These are phyloP conservation scores for Epichloe baconii DNA, from an alignment of 2,329 filamentous ascomycete species.

Conservation along the genomic window DNA sequence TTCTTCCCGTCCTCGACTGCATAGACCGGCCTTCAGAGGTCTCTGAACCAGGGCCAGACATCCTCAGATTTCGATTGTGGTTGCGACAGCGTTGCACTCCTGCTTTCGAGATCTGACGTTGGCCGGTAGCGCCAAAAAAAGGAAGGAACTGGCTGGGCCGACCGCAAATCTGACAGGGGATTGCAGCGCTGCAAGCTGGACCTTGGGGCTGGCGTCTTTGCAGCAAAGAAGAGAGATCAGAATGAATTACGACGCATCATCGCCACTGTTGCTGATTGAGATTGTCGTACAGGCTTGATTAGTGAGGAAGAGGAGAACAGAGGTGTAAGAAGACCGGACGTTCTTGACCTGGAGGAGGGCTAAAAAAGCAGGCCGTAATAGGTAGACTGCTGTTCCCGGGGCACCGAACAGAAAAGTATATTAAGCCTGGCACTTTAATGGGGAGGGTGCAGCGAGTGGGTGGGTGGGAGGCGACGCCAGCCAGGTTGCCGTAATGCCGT, in stretches of 20 bases:
- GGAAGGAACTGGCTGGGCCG: slow-evolving; percentile 2
- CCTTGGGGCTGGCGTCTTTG: slow-evolving; percentile 7
- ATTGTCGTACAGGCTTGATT: slow-evolving; percentile 3
- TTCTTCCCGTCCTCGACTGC: slow-evolving; percentile 64
- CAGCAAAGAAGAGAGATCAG: slow-evolving; percentile 9
- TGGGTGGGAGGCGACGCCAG: not conserved
- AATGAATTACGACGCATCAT: slow-evolving; percentile 8
- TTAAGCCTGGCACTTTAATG: slow-evolving; percentile 2
- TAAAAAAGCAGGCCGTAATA: slow-evolving; percentile 2
- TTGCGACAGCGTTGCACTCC: not conserved
- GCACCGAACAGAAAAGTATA: slow-evolving; percentile 5
- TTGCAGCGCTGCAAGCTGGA: slow-evolving; percentile 5
- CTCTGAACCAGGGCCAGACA: slow-evolving; percentile 24
- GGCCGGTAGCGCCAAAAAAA: not conserved
- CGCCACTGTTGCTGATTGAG: slow-evolving; percentile 1
- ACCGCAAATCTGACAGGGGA: slow-evolving; percentile 6
- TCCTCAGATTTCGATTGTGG: slow-evolving; percentile 12
- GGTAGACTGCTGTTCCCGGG: slow-evolving; percentile 6
- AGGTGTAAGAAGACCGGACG: slow-evolving; percentile 4
- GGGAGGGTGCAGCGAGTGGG: not conserved
- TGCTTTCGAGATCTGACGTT: slow-evolving; percentile 1
- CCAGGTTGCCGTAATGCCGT: not conserved
- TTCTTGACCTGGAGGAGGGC: slow-evolving; percentile 4
- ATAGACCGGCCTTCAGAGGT: slow-evolving; percentile 37
- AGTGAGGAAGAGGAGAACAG: slow-evolving; percentile 2